Percentiles rank a stretch among this genome's conserved stretches.
phyloP scores from a whole-genome alignment of 305 asterid species.

The Petunia hybrid region DNA sequence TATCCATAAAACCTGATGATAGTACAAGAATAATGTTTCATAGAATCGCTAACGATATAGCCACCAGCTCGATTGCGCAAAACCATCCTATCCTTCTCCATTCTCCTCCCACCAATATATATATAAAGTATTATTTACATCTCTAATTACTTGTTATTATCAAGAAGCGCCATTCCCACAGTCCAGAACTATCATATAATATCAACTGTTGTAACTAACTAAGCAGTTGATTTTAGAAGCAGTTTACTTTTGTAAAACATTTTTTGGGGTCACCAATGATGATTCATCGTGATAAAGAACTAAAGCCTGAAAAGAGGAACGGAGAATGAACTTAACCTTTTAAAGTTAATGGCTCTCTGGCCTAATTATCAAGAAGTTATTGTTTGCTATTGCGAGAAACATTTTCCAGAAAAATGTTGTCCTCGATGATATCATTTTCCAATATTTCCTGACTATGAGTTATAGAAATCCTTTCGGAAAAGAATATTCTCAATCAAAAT shows the following conservation, averaged over 20 bases:
- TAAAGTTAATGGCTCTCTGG: background rate
- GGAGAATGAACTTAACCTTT: background rate
- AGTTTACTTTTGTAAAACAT: constrained; percentile 8
- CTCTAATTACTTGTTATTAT: constrained; percentile 8
- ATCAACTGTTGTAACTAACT: background rate
- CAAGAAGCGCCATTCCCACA: background rate
- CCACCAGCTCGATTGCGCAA: background rate
- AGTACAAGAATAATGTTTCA: background rate
- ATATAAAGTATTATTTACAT: background rate
- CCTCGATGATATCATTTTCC: background rate
- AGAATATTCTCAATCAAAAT: background rate
- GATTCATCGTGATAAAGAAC: background rate
- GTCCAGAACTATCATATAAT: background rate
- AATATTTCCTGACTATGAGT: background rate
- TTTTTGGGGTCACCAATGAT: background rate
- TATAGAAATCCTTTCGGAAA: background rate
- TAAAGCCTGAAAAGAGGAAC: background rate
- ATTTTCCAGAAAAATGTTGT: background rate
- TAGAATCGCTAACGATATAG: background rate
- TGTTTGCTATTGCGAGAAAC: background rate
- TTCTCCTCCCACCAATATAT: background rate
- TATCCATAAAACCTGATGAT: background rate
- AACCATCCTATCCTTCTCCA: background rate
- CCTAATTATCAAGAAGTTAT: background rate
- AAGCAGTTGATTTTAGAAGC: background rate